Conservation (phyloP, 2,329 filamentous ascomycete species). For the Aureobasidium lini region DNA sequence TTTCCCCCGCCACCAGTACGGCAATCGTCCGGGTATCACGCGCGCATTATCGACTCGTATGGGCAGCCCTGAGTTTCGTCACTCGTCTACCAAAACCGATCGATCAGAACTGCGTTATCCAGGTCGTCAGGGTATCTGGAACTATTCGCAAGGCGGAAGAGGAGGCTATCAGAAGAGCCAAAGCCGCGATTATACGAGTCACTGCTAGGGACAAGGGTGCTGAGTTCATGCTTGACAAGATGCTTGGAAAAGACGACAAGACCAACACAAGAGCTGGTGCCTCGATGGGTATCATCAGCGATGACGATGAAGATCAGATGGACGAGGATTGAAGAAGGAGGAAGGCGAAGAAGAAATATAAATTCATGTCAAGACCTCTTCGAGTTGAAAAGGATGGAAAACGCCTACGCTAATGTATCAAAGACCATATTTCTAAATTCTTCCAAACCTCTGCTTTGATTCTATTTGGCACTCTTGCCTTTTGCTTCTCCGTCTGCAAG, state of each 20-base stretch:
- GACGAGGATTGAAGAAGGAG: constrained; percentile 24
- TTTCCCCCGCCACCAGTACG: constrained; percentile 85
- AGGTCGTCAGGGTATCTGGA: constrained; percentile 79
- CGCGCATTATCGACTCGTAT: constrained; percentile 76
- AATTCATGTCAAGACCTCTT: background rate
- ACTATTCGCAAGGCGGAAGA: constrained; percentile 90
- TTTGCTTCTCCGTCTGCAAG: constrained; percentile 82
- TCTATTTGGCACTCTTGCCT: constrained; percentile 63
- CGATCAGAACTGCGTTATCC: constrained; percentile 65
- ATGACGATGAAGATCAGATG: constrained; percentile 40
- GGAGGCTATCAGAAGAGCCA: constrained; percentile 74
- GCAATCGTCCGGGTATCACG: constrained; percentile 82
- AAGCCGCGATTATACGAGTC: constrained; percentile 61
- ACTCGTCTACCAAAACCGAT: constrained; percentile 55
- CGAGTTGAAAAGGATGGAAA: background rate
- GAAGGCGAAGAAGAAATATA: background rate
- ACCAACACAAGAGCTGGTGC: background rate
- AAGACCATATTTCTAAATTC: background rate
- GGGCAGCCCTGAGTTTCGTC: constrained; percentile 81
- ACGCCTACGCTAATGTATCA: constrained; percentile 16
- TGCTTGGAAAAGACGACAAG: constrained; percentile 17
- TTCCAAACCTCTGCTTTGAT: background rate
- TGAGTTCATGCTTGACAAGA: constrained; percentile 27
- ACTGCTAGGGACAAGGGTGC: constrained; percentile 37
- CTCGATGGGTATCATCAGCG: constrained; percentile 35